Percentiles rank a stretch among this genome's conserved stretches.
These are phyloP conservation scores for Candida mattraensis DNA, from an alignment of 805 yeast genomes.

Conservation along the genomic window DNA sequence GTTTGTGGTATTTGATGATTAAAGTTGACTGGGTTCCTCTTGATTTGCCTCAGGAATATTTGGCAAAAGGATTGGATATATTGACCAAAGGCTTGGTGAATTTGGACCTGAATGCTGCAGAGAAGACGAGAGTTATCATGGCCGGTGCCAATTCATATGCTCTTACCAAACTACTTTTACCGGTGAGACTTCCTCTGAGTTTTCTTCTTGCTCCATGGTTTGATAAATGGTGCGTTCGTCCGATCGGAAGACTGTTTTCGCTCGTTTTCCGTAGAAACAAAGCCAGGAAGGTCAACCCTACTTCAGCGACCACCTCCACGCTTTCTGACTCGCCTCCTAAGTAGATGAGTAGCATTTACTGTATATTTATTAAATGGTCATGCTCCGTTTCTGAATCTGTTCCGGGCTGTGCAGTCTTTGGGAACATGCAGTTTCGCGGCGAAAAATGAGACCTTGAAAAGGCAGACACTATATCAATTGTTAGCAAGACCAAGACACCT, in stretches of 20 bases:
- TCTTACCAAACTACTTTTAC: conserved; percentile 31
- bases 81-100: conserved; percentile 39
- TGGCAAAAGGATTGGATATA: conserved; percentile 46
- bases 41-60: conserved; percentile 49
- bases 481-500: too few relatives aligned
- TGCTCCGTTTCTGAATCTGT: too few relatives aligned
- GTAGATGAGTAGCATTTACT: too few relatives aligned
- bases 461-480: too few relatives aligned
- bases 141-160: conserved; percentile 41
- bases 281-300: too few relatives aligned
- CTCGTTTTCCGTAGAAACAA: too few relatives aligned
- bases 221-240: conserved; percentile 34
- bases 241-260: conserved; percentile 28
- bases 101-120: conserved; percentile 25
- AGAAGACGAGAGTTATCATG: conserved; percentile 29
- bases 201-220: conserved; percentile 36
- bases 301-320: too few relatives aligned
- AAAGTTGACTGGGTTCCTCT: conserved; percentile 42
- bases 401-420: too few relatives aligned
- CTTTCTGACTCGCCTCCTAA: too few relatives aligned
- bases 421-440: too few relatives aligned
- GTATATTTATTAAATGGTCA: too few relatives aligned
- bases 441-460: too few relatives aligned
- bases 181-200: conserved; percentile 31
- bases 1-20: conserved; percentile 51